These are phyloP conservation scores for Sphaerulina populicola DNA, from an alignment of 2,329 filamentous ascomycete genomes.

Conservation along the genomic window DNA sequence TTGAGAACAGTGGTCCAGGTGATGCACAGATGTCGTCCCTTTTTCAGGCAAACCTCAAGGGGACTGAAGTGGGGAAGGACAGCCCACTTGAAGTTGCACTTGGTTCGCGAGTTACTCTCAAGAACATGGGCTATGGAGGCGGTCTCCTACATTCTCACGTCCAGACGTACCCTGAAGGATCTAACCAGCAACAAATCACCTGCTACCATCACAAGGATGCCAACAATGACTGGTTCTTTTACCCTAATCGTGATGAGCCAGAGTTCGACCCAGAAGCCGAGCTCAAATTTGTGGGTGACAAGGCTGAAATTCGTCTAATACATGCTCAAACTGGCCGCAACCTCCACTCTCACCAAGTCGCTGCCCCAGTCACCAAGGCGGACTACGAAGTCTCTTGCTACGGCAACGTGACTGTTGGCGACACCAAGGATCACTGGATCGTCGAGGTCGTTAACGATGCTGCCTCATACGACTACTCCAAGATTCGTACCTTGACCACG, in stretches of 20 bases:
- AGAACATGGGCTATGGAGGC: slow-evolving; percentile 99
- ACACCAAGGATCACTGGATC: slow-evolving; percentile 96
- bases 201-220: slow-evolving; percentile 99
- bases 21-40: slow-evolving; percentile 99
- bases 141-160: slow-evolving; percentile 93
- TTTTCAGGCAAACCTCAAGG: slow-evolving; percentile 92
- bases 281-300: slow-evolving; percentile 66
- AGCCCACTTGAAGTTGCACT: slow-evolving; percentile 86
- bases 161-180: slow-evolving; percentile 92
- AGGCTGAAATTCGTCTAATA: slow-evolving; percentile 72
- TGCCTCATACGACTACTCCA: slow-evolving; percentile 74
- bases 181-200: slow-evolving; percentile 88
- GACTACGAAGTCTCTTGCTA: slow-evolving; percentile 93
- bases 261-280: slow-evolving; percentile 64
- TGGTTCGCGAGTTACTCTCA: slow-evolving; percentile 83
- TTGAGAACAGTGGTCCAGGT: slow-evolving; percentile 87
- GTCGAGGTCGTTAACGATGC: slow-evolving; percentile 88
- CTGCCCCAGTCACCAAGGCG: slow-evolving; percentile 79
- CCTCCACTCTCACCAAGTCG: slow-evolving; percentile 84
- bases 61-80: slow-evolving; percentile 87
- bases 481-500: slow-evolving; percentile 83
- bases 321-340: slow-evolving; percentile 95
- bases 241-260: slow-evolving; percentile 73
- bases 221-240: slow-evolving; percentile 99
- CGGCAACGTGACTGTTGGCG: slow-evolving; percentile 87